Base-by-base conservation (phyloP, 345 rosid species). In the Salix koriyanagi region DNA sequence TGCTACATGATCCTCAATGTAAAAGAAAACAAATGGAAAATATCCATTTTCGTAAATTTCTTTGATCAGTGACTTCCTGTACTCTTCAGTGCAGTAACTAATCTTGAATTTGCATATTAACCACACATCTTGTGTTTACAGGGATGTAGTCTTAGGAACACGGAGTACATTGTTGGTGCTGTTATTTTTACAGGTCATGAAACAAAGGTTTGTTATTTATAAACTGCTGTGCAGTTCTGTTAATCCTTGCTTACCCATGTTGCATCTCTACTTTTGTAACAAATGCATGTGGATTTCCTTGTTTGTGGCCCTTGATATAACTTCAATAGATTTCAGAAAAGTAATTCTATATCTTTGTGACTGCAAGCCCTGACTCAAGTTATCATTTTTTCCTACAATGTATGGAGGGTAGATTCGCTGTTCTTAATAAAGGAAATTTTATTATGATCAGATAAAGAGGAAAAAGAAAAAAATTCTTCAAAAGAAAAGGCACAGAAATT, bases 81-180 rank as follows among this genome's bases (percentile, higher is more conserved):
- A 60, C 39, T 83, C 65, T 77, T 23, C 65, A 81, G 4, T 68
- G 69, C 61, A 77, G 77, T 52, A 71, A 66, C 42, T 72, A 8
- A 56, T 75, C n/a, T 65, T 50, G 21, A 67, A 8, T 64, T 52
- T 54, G 44, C 21, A 54, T 12, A 10, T 21, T 70, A 48, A 41
- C 69, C 23, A 19, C 64, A 23, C 34, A 25, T 77, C 28, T 39
- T 75, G 73, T 36, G 48, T 71, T 71, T 77, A 76, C 92, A 94
- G 99, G 98, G 99, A 69, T 96, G 99, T 90, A 92, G 98, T 89
- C 98, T 96, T 76, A 91, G 98, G 86, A 96, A 96, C 87, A 94
- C 99, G 1, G 93, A 86, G 82, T 89, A 84, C 88, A 88, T 96
- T 75, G 97, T 92, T 83, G 98, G 91, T 74, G 88, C 90, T 66